Evolutionary conservation across 2,329 filamentous ascomycete species (phyloP).

Genomic region (Mycosphaerella sp.): DNA sequence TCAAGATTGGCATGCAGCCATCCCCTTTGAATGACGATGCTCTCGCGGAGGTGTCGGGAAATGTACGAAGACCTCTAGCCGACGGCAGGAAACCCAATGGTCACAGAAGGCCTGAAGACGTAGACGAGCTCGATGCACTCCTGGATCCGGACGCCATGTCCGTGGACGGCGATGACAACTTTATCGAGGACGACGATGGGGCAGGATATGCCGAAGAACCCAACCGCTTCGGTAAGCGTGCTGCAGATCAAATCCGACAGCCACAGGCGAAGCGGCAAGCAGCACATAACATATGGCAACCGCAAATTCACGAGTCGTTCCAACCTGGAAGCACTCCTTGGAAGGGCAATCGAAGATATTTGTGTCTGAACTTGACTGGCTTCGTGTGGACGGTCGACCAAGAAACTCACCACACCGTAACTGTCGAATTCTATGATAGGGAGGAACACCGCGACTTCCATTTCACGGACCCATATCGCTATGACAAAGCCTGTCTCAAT

Average conservation of each 20-base stretch:
- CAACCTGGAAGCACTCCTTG: slow-evolving; percentile 94
- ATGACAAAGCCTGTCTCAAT: slow-evolving; percentile 89
- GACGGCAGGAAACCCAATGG: slow-evolving; percentile 49
- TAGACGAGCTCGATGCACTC: slow-evolving; percentile 72
- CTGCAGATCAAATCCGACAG: slow-evolving; percentile 35
- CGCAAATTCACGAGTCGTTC: slow-evolving; percentile 74
- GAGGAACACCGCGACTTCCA: slow-evolving; percentile 91
- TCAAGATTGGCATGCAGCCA: slow-evolving; percentile 57
- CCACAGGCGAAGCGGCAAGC: slow-evolving; percentile 49
- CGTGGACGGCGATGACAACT: slow-evolving; percentile 61
- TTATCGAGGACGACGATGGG: slow-evolving; percentile 91
- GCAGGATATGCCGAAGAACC: slow-evolving; percentile 72
- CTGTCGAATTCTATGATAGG: slow-evolving; percentile 95
- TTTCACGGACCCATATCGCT: slow-evolving; percentile 92
- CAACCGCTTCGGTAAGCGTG: slow-evolving; percentile 59
- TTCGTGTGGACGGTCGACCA: slow-evolving; percentile 98
- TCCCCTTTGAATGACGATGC: slow-evolving; percentile 84
- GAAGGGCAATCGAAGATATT: slow-evolving; percentile 87
- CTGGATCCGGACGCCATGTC: slow-evolving; percentile 57
- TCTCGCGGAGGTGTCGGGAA: slow-evolving; percentile 61
- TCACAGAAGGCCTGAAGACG: slow-evolving; percentile 54
- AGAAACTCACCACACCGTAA: slow-evolving; percentile 80
- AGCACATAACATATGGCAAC: slow-evolving; percentile 47
- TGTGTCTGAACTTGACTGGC: slow-evolving; percentile 87
- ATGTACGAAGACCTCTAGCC: slow-evolving; percentile 51